Base-by-base conservation (phyloP, 2,329 filamentous ascomycete species). In the Penicillium occitanis region DNA sequence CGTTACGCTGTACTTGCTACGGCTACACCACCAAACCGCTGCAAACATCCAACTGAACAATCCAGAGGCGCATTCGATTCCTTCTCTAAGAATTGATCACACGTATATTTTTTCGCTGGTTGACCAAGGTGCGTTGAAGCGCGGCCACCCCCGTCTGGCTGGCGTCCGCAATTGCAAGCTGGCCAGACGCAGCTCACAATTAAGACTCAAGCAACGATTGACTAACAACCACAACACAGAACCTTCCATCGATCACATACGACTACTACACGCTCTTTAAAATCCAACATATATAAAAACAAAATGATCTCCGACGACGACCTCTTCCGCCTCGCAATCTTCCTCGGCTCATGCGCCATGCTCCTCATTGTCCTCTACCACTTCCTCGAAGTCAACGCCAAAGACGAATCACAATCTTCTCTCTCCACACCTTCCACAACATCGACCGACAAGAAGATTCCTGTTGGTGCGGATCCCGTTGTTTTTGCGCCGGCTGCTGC, bases 231-330 rank as follows among this genome's bases (percentile, higher is more conserved):
- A 64, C 28, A 5, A n/a, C 30, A 35, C 30, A 55, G 51, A 5
- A 35, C 51, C 51, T 11, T 55, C n/a, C 50, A 35, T 19, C 17
- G 5, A 22, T 13, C 51, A 55, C 10, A 33, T 35, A 11, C 3
- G 35, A 8, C 6, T 5, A 33, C 19, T 30, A 2, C 2, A 30
- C 50, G 8, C 50, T 17, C 48, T 17, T 14, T 11, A 33, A 46
- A 10, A 22, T 28, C 28, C 28, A 57, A 55, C 4, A 14, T n/a
- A 46, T 44, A 17, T 11, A 57, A 33, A 33, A 10, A 33, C 37
- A 57, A n/a, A 28, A 99, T 99, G 95, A 98, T 99, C 77, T 90
- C 93, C 77, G 95, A 99, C 87, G 83, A 86, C 78, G 89, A 95
- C 71, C 89, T 99, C 73, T 97, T 98, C 85, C 87, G 87, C 69